Percentiles rank a stretch among this genome's conserved stretches.
Conservation (phyloP, 345 rosid genomes). For the Euphorbia tirucalli region DNA sequence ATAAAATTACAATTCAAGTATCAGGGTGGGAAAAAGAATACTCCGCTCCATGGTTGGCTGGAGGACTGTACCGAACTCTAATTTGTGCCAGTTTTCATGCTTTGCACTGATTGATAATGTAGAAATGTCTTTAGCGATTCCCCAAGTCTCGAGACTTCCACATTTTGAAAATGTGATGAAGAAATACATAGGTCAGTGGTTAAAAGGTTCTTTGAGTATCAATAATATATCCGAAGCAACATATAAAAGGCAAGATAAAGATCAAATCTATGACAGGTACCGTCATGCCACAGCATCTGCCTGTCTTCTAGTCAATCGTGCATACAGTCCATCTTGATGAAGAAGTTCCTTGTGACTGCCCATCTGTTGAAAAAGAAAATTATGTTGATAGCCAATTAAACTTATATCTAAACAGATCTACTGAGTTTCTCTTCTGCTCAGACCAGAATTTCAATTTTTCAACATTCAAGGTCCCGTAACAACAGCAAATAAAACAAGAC, state of each 20-base stretch:
- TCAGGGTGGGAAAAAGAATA: neutral
- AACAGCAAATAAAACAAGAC: neutral
- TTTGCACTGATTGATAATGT: neutral
- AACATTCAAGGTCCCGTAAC: neutral
- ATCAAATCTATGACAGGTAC: neutral
- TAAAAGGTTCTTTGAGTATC: neutral
- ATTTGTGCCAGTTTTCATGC: conserved; percentile 4
- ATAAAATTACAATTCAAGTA: neutral
- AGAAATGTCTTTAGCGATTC: neutral
- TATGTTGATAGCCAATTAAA: neutral
- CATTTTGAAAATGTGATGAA: neutral
- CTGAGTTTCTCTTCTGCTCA: neutral
- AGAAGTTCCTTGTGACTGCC: conserved; percentile 84
- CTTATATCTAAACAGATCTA: neutral
- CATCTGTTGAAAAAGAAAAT: conserved; percentile 40
- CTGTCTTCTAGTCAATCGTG: conserved; percentile 79
- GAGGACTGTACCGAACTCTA: neutral
- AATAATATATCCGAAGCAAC: neutral
- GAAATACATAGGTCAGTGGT: neutral
- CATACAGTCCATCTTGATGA: conserved; percentile 67
- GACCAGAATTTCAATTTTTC: neutral
- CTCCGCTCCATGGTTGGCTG: neutral
- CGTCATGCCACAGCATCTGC: conserved; percentile 79
- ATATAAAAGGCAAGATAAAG: neutral
- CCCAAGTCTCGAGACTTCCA: neutral